Conservation (phyloP, 805 yeast genomes). For the Hanseniaspora guilliermondii region DNA sequence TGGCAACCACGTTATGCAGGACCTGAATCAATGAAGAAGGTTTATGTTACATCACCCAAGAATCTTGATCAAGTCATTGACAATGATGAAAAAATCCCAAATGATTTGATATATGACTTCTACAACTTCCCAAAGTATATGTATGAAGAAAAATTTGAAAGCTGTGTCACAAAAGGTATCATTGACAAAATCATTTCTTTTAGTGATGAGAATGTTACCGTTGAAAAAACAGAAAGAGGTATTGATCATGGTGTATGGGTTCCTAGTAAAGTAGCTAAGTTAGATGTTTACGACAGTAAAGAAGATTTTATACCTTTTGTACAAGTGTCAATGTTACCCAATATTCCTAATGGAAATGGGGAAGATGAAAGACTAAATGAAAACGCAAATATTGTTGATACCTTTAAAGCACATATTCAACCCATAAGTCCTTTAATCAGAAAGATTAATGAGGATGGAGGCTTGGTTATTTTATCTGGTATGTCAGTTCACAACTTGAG, state of each 20-base stretch:
- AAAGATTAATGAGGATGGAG: slow-evolving; percentile 41
- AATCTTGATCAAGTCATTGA: neutral
- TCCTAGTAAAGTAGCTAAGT: slow-evolving; percentile 60
- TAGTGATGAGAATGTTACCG: slow-evolving; percentile 6
- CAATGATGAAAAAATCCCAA: slow-evolving; percentile 25
- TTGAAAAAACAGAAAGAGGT: slow-evolving; percentile 36
- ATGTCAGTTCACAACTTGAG: slow-evolving; percentile 67
- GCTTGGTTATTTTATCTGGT: slow-evolving; percentile 52
- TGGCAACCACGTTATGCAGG: slow-evolving; percentile 48
- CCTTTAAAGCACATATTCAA: slow-evolving; percentile 15
- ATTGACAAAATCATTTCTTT: slow-evolving; percentile 28
- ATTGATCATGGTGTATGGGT: slow-evolving; percentile 80
- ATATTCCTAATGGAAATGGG: neutral
- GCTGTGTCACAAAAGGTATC: slow-evolving; percentile 23
- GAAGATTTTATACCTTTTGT: slow-evolving; percentile 26
- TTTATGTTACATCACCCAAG: neutral
- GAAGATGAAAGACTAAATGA: slow-evolving; percentile 1
- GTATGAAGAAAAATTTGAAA: slow-evolving; percentile 48
- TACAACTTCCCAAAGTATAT: slow-evolving; percentile 55
- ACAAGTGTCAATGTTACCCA: slow-evolving; percentile 36
- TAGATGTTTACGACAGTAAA: slow-evolving; percentile 19
- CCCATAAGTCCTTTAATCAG: slow-evolving; percentile 44
- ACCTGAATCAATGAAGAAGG: neutral
- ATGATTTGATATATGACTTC: slow-evolving; percentile 59
- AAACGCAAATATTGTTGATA: neutral